phyloP scores from a whole-genome alignment of 2,329 filamentous ascomycete species.

The Shiraia sp. region DNA sequence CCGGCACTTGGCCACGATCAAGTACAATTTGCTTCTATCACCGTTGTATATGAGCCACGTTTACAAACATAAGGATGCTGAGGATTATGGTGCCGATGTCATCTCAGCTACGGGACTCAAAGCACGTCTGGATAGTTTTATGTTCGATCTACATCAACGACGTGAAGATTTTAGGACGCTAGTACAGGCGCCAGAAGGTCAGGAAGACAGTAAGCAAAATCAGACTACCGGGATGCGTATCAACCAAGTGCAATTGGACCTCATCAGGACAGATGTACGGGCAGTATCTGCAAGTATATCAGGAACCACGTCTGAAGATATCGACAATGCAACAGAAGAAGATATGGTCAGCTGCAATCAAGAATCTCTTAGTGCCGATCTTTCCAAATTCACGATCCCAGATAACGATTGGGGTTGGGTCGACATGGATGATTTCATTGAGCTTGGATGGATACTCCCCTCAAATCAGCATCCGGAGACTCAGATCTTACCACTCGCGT shows the following conservation, averaged over 20 bases:
- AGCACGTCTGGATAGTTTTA: conserved; percentile 93
- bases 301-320: conserved; percentile 75
- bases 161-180: conserved; percentile 88
- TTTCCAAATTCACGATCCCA: conserved; percentile 91
- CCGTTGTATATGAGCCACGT: conserved; percentile 95
- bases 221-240: conserved; percentile 94
- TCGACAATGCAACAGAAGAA: conserved; percentile 69
- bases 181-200: conserved; percentile 65
- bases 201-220: conserved; percentile 67
- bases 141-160: conserved; percentile 92
- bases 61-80: conserved; percentile 96
- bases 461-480: conserved; percentile 89
- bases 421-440: conserved; percentile 99
- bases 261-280: conserved; percentile 87
- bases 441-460: conserved; percentile 93
- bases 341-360: conserved; percentile 59
- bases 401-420: conserved; percentile 97
- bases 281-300: conserved; percentile 90
- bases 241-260: conserved; percentile 89
- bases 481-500: conserved; percentile 89
- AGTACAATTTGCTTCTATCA: conserved; percentile 91
- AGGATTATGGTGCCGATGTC: conserved; percentile 76
- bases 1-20: conserved; percentile 95
- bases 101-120: conserved; percentile 96
- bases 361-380: conserved; percentile 57